phyloP scores from a whole-genome alignment of 2,329 filamentous ascomycete species.

The Sporothrix brunneoviolacea region DNA sequence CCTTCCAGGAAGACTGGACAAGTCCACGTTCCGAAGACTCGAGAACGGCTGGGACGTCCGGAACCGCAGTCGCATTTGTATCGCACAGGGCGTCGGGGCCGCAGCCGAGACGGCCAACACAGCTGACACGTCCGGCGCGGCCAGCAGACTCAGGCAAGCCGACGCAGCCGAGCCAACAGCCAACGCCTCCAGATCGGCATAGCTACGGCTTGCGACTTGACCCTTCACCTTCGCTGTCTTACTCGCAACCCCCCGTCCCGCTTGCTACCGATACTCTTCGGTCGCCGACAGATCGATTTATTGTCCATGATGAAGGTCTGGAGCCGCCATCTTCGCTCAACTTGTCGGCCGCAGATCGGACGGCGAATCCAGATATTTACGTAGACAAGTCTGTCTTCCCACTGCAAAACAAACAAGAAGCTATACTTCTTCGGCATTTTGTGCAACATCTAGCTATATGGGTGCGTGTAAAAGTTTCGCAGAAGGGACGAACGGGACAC shows the following conservation, averaged over 20 bases:
- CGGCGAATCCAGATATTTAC: constrained; percentile 19
- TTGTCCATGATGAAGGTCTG: constrained; percentile 21
- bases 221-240: background rate
- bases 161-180: background rate
- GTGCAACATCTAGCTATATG: constrained; percentile 30
- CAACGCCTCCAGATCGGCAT: background rate
- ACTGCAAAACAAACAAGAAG: constrained; percentile 23
- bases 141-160: background rate
- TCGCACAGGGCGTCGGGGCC: background rate
- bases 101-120: background rate
- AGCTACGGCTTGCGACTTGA: background rate
- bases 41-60: background rate
- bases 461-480: too few species aligned
- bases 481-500: too few species aligned
- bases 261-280: background rate
- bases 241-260: background rate
- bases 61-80: background rate
- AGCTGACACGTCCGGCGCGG: background rate
- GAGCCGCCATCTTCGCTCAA: background rate
- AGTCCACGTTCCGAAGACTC: background rate
- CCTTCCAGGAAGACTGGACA: background rate
- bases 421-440: constrained; percentile 28
- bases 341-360: background rate
- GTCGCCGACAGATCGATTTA: constrained; percentile 26
- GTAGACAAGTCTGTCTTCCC: constrained; percentile 23